Evolutionary conservation across 73 alveolate genomes (phyloP).

Genomic region (Stentor roeselii): DNA sequence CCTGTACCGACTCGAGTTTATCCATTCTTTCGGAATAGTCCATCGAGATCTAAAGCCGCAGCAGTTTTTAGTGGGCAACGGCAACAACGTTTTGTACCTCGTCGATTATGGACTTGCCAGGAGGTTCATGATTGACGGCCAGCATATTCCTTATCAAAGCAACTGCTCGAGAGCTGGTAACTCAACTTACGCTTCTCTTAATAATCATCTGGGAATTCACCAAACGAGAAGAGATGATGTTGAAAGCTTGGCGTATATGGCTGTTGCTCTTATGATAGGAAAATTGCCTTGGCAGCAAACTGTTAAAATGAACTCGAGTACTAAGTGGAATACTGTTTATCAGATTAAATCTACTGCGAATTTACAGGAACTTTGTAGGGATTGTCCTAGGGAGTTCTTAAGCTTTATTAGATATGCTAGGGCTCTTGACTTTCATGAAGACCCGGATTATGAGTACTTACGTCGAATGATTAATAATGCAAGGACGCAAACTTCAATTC

Average conservation of each 20-base stretch:
- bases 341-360: conserved; percentile 49
- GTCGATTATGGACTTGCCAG: conserved; percentile 89
- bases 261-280: neutral
- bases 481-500: neutral
- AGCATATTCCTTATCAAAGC: neutral
- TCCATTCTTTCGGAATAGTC: neutral
- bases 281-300: conserved; percentile 43
- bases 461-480: neutral
- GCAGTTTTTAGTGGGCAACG: conserved; percentile 29
- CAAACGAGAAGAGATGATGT: conserved; percentile 21
- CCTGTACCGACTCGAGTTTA: neutral
- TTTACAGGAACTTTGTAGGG: conserved; percentile 57
- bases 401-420: conserved; percentile 57
- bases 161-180: conserved; percentile 13
- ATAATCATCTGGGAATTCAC: conserved; percentile 1
- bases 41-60: conserved; percentile 21
- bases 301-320: conserved; percentile 54
- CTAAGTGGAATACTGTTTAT: conserved; percentile 54
- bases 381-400: conserved; percentile 64
- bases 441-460: conserved; percentile 5
- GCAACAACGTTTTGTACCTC: conserved; percentile 45
- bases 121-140: conserved; percentile 47
- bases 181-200: conserved; percentile 9
- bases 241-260: conserved; percentile 3
- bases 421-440: conserved; percentile 46